A percentile compares a stretch with the other conserved stretches of the same genome.
Evolutionary conservation across 192 early-diverging fungal species (phyloP).

Genomic region (Phycomyces blakesleeanus): DNA sequence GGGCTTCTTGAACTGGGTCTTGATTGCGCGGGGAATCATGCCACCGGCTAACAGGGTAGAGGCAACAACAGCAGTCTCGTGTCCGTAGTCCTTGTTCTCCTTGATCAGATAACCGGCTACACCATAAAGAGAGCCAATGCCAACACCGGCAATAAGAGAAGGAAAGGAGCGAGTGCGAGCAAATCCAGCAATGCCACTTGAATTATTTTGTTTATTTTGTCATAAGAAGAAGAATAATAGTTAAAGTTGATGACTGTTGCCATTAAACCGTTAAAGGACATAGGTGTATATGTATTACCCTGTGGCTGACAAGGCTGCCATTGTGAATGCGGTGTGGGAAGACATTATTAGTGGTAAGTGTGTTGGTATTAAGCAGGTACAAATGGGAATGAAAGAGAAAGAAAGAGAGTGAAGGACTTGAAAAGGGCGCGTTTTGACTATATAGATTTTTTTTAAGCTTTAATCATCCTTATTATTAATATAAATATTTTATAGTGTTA

Average conservation of each 20-base stretch:
- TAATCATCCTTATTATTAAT: too few species aligned
- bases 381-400: slow-evolving; percentile 7
- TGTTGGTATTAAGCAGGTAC: neutral
- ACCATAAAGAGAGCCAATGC: slow-evolving; percentile 37
- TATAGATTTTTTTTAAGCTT: too few species aligned
- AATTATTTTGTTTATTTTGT: neutral
- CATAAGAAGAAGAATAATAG: neutral
- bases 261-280: neutral
- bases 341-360: too few species aligned
- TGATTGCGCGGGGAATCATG: slow-evolving; percentile 39
- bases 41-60: slow-evolving; percentile 32
- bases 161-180: slow-evolving; percentile 35
- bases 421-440: neutral
- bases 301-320: slow-evolving; percentile 25
- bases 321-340: slow-evolving; percentile 34
- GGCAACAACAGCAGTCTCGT: slow-evolving; percentile 40
- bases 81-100: slow-evolving; percentile 38
- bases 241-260: neutral
- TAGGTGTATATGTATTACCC: slow-evolving; percentile 12
- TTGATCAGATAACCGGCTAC: slow-evolving; percentile 38
- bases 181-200: slow-evolving; percentile 36
- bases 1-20: slow-evolving; percentile 29
- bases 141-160: slow-evolving; percentile 37
- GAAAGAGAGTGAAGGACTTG: slow-evolving; percentile 4
- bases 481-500: too few species aligned